A percentile compares a stretch with the other conserved stretches of the same genome.
Evolutionary conservation across 257 asterid genomes (phyloP).

Genomic region (Leonotis leonurus): DNA sequence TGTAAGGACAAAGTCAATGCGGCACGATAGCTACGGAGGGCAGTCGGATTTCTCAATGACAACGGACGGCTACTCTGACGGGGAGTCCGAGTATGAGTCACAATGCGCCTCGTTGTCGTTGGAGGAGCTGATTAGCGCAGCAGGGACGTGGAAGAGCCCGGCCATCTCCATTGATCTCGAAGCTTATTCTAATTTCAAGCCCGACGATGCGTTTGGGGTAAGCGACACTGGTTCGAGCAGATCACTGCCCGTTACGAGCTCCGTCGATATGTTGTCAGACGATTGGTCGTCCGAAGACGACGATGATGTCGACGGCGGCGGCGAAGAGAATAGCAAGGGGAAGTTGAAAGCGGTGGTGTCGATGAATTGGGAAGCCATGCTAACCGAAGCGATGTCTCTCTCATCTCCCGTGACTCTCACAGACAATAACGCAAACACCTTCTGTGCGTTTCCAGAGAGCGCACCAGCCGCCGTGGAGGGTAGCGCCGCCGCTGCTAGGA

Average conservation of each 20-base stretch:
- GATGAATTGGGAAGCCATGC: constrained; percentile 44
- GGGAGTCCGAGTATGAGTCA: constrained; percentile 38
- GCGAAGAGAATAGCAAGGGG: constrained; percentile 3
- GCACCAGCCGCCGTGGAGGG: not conserved
- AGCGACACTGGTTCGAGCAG: constrained; percentile 49
- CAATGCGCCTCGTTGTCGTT: constrained; percentile 53
- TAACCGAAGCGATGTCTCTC: constrained; percentile 24
- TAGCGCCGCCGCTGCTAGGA: constrained; percentile 9
- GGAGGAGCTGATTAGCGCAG: constrained; percentile 64
- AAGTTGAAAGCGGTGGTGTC: not conserved
- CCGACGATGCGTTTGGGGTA: constrained; percentile 24
- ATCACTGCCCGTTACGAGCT: constrained; percentile 49
- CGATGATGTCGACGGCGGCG: not conserved
- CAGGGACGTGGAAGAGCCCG: constrained; percentile 37
- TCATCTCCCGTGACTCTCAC: not conserved
- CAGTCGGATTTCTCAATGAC: constrained; percentile 42
- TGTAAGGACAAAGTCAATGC: constrained; percentile 4
- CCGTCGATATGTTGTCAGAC: constrained; percentile 53
- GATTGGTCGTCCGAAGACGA: constrained; percentile 35
- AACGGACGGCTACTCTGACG: constrained; percentile 31
- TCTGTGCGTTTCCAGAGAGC: constrained; percentile 16
- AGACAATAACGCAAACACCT: constrained; percentile 25
- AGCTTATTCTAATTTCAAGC: constrained; percentile 31
- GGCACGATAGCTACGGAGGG: constrained; percentile 31
- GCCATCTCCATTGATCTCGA: constrained; percentile 74